Conservation (phyloP, 139 green algal genomes). For the Chlamydomonas asymmetrica region DNA sequence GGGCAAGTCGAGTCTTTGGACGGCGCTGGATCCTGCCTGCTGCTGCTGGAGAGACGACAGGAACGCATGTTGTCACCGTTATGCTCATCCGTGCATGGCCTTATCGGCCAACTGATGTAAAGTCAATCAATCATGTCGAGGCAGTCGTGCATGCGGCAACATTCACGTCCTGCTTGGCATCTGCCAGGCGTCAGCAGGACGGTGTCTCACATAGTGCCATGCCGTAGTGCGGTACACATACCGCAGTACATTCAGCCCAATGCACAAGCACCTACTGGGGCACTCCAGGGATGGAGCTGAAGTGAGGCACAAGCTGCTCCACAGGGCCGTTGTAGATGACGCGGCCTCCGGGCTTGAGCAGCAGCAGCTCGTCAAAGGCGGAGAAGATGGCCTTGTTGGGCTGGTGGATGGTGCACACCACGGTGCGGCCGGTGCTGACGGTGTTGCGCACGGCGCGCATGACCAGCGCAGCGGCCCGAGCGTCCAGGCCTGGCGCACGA, state of each 20-base stretch:
- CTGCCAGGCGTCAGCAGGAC: too few species aligned
- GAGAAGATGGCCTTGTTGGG: conserved; percentile 71
- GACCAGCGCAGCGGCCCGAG: conserved; percentile 73
- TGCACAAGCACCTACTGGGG: background rate
- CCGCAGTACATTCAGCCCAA: background rate
- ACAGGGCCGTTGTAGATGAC: conserved; percentile 80
- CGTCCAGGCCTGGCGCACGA: conserved; percentile 66
- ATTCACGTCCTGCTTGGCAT: too few species aligned
- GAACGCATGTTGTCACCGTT: too few species aligned
- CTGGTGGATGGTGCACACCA: conserved; percentile 92
- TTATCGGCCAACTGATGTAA: too few species aligned
- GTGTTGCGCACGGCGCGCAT: conserved; percentile 83
- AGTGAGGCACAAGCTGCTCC: conserved; percentile 62
- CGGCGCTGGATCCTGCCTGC: too few species aligned
- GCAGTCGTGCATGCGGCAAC: too few species aligned
- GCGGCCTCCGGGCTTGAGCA: conserved; percentile 69
- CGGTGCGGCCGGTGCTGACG: conserved; percentile 69
- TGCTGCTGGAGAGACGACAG: too few species aligned
- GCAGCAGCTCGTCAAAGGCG: conserved; percentile 73
- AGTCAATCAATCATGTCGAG: too few species aligned
- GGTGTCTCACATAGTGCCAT: too few species aligned
- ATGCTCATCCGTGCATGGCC: too few species aligned
- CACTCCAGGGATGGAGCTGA: conserved; percentile 21
- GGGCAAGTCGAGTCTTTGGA: too few species aligned
- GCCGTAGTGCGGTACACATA: too few species aligned